Evolutionary conservation across 2,329 filamentous ascomycete species (phyloP), one percentile per base, ranked within the genome.

Genomic region (Fonsecaea multimorphosa): DNA sequence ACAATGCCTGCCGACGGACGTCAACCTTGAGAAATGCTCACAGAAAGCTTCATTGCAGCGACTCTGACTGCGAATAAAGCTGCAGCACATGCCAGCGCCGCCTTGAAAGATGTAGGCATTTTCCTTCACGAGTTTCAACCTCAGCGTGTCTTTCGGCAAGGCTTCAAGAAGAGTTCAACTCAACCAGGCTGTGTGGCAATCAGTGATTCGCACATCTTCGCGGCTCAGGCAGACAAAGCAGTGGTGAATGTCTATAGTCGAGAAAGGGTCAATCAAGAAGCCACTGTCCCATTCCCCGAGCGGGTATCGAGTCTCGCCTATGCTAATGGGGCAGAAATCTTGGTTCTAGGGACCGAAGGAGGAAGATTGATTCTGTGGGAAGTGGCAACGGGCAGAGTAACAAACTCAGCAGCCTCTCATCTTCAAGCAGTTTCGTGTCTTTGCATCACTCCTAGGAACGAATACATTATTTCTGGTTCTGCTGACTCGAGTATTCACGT

Each of bases 301-400:
- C 87, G 89, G 73, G 92, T 99, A 74, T 89, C 88, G 70, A 93
- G 91, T 78, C 80, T 96, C 73, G 85, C 88, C 24, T 83, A 96
- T 61, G 87, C 88, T 27, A 89, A 86, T 55, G 83, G 83, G 69
- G 81, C 83, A 60, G 68, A 69, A 9, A 85, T 96, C 57, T 82
- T 97, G 70, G 82, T 92, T 61, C 78, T 96, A 61, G 95, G 95
- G 11, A 96, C 93, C 0, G 87, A 89, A 63, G 92, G 93, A 72
- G 95, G 95, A 16, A 87, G 93, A 63, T 78, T 98, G 70, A 90
- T 97, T 73, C 79, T 96, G 2, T 99, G 95, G 95, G 95, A 99
- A 89, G 92, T 95, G 76, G 78, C 77, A 61, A 82, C 80, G 27
- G 80, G 80, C 54, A 77, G 80, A 65, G 76, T 80, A 72, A 76